These are phyloP conservation scores for Tulasnella sp. DNA, from an alignment of 768 basidiomycete genomes.

Conservation along the genomic window DNA sequence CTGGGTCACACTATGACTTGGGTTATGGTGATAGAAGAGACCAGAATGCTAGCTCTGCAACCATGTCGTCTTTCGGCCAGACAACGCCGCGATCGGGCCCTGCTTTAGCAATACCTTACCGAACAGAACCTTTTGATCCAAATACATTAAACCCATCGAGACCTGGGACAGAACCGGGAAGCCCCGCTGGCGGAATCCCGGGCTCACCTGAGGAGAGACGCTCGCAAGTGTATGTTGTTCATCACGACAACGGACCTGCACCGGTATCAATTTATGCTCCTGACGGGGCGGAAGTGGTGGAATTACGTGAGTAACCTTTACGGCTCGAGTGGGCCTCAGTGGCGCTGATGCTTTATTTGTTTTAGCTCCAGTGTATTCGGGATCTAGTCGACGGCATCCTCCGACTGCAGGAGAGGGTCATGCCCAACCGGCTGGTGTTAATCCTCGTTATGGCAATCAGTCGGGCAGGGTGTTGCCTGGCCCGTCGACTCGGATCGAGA, in stretches of 20 bases:
- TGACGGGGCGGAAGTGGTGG: conserved; percentile 3
- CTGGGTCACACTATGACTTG: background rate
- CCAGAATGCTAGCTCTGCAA: background rate
- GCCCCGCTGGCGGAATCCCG: background rate
- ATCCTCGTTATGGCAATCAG: background rate
- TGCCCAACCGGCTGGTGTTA: background rate
- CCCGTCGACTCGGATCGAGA: background rate
- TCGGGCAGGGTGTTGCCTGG: background rate
- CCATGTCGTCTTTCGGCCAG: background rate
- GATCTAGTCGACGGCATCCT: background rate
- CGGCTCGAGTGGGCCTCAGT: background rate
- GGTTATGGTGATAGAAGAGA: background rate
- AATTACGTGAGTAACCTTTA: background rate
- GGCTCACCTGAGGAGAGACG: background rate
- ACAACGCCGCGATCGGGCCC: background rate
- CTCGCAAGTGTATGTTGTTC: conserved; percentile 5
- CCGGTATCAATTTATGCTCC: conserved; percentile 7
- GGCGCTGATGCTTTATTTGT: background rate
- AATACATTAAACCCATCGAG: background rate
- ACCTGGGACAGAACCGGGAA: background rate
- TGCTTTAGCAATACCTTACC: background rate
- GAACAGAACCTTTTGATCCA: background rate
- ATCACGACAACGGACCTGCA: conserved; percentile 5
- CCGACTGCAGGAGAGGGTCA: background rate
- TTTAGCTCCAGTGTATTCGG: background rate